Conservation (phyloP, 2,329 filamentous ascomycete species). For the Fusarium annulatum region DNA sequence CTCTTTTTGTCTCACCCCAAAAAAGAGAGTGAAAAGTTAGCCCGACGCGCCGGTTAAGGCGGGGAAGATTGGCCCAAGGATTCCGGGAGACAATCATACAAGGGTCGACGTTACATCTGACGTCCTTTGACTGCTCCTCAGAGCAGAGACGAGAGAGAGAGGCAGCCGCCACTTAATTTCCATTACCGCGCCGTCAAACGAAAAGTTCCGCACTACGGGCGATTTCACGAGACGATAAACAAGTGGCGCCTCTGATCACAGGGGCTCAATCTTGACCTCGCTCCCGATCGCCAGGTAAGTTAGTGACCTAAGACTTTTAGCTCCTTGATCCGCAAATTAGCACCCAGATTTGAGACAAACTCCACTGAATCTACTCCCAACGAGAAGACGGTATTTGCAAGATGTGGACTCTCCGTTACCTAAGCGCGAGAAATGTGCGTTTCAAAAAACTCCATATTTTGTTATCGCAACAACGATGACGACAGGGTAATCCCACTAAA, state of each 20-base stretch:
- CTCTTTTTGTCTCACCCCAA: background rate
- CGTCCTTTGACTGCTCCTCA: background rate
- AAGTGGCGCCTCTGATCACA: slow-evolving; percentile 14
- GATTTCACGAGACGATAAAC: background rate
- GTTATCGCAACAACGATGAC: background rate
- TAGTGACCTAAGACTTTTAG: background rate
- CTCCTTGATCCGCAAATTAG: background rate
- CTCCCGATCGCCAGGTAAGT: slow-evolving; percentile 11
- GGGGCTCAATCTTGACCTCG: background rate
- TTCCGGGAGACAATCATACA: background rate
- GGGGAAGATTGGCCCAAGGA: background rate
- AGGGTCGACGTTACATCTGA: background rate
- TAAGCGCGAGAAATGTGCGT: background rate
- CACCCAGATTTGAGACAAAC: background rate
- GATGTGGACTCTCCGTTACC: background rate
- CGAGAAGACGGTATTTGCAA: background rate
- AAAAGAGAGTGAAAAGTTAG: background rate
- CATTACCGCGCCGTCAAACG: background rate
- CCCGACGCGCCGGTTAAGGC: slow-evolving; percentile 10
- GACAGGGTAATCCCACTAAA: background rate
- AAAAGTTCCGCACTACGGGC: slow-evolving; percentile 3
- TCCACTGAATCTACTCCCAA: background rate
- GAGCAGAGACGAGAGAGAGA: background rate
- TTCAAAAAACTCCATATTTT: background rate
- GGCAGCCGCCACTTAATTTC: slow-evolving; percentile 8